Conservation (phyloP, 768 basidiomycete species). For the Kwoniella dendrophila region DNA sequence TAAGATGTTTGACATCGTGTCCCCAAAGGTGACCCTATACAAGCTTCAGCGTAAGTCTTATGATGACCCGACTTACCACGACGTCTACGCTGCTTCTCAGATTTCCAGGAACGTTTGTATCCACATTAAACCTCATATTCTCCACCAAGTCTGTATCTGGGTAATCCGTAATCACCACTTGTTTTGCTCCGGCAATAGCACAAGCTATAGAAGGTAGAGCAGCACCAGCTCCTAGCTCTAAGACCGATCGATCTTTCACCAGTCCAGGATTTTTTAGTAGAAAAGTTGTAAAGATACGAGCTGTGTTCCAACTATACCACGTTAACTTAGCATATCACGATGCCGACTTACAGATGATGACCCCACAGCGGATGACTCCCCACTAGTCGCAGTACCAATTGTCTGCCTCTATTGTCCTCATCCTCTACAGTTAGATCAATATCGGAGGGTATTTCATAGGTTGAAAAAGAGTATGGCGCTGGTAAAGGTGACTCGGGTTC, state of each 20-base stretch:
- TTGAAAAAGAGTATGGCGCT: conserved; percentile 48
- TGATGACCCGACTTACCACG: conserved; percentile 44
- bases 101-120: conserved; percentile 59
- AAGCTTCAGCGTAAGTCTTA: not conserved
- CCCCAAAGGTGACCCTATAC: conserved; percentile 53
- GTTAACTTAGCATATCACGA: conserved; percentile 1
- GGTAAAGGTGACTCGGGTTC: conserved; percentile 50
- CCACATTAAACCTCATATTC: conserved; percentile 73
- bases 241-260: conserved; percentile 59
- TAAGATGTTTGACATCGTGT: conserved; percentile 32
- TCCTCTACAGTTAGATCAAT: conserved; percentile 16
- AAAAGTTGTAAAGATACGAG: conserved; percentile 38
- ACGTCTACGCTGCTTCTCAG: conserved; percentile 38
- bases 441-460: conserved; percentile 33
- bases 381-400: conserved; percentile 46
- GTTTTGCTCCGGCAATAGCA: conserved; percentile 68
- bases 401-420: conserved; percentile 14
- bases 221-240: conserved; percentile 93
- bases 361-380: conserved; percentile 54
- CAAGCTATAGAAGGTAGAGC: conserved; percentile 81
- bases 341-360: conserved; percentile 44
- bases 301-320: conserved; percentile 45
- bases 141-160: conserved; percentile 75
- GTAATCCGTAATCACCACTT: conserved; percentile 88
- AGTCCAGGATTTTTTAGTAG: conserved; percentile 47